Evolutionary conservation across 2,329 filamentous ascomycete genomes (phyloP), one percentile per base, ranked within the genome.

Genomic region (Colletotrichum gloeosporioides): DNA sequence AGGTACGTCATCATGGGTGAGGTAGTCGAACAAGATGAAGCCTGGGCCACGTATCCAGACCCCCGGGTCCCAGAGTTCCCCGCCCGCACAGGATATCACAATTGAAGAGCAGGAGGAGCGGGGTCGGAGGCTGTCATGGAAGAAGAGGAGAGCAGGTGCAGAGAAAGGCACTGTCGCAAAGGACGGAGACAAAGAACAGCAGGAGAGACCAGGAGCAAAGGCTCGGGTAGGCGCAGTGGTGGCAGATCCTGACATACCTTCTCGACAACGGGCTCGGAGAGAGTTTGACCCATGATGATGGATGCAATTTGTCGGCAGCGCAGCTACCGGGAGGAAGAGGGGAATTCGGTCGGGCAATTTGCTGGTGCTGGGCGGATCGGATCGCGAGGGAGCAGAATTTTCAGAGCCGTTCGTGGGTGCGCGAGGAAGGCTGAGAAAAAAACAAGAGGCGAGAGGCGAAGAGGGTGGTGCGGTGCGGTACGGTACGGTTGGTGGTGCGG

Each of bases 251-350:
- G 77, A 87, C 92, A 85, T 91, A 99, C 97, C 96, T 99, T 99
- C 86, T 99, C 97, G 86, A 98, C 95, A 84, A 99, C 96, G 83
- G 97, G 97, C 91, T 99, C 97, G 83, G 96, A 99, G 85, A 99
- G 93, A 87, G 97, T 99, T 91, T 99, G 97, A 92, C 97, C 97
- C 97, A 99, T 99, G 88, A 85, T 86, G 84, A 84, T 80, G 81
- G 71, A 69, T 77, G 75, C 67, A 62, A 74, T 62, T 79, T 81
- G 77, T 80, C 79, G 81, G 82, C 79, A 81, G 82, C 79, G 77
- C 78, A 78, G 79, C 81, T 82, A 82, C 82, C 77, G 72, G 64
- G 69, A 25, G 15, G 69, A 76, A 13, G 27, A 53, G 44, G 44
- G 44, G 29, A 59, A 36, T 59, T 71, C 36, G 72, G 63, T 76